These are phyloP conservation scores for Pecoramyces ruminantium DNA, from an alignment of 192 early-diverging fungal genomes.

Conservation along the genomic window DNA sequence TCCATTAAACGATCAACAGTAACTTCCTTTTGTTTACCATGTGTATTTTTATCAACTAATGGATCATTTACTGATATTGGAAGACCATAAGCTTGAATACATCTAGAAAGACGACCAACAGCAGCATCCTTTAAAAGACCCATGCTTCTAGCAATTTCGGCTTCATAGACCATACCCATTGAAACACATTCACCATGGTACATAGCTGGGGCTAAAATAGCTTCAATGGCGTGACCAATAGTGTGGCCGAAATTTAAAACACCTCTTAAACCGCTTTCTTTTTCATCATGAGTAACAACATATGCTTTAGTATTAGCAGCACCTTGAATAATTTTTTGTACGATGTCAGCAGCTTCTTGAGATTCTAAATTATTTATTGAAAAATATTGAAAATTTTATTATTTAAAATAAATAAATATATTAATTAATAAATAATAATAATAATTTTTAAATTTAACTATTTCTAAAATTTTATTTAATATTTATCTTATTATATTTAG, in stretches of 20 bases:
- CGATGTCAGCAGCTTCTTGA: slow-evolving; percentile 1
- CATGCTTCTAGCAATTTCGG: slow-evolving; percentile 75
- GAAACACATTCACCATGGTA: slow-evolving; percentile 95
- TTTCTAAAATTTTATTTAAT: no score
- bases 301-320: slow-evolving; percentile 83
- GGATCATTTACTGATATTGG: slow-evolving; percentile 74
- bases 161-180: slow-evolving; percentile 87
- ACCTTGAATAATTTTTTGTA: slow-evolving; percentile 74
- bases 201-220: slow-evolving; percentile 66
- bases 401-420: no score
- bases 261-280: slow-evolving; percentile 83
- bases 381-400: no score
- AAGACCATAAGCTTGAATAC: slow-evolving; percentile 71
- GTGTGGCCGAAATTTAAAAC: slow-evolving; percentile 95
- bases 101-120: slow-evolving; percentile 68
- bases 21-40: slow-evolving; percentile 8
- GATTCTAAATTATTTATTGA: neutral
- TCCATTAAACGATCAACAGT: slow-evolving; percentile 71
- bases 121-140: slow-evolving; percentile 62
- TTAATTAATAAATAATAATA: no score
- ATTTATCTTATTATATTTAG: no score
- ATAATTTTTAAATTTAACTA: no score
- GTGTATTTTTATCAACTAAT: slow-evolving; percentile 29
- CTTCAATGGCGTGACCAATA: slow-evolving; percentile 93
- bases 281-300: slow-evolving; percentile 88